Base-by-base conservation (phyloP, 169 alveolate species). In the Eimeria necatrix region DNA sequence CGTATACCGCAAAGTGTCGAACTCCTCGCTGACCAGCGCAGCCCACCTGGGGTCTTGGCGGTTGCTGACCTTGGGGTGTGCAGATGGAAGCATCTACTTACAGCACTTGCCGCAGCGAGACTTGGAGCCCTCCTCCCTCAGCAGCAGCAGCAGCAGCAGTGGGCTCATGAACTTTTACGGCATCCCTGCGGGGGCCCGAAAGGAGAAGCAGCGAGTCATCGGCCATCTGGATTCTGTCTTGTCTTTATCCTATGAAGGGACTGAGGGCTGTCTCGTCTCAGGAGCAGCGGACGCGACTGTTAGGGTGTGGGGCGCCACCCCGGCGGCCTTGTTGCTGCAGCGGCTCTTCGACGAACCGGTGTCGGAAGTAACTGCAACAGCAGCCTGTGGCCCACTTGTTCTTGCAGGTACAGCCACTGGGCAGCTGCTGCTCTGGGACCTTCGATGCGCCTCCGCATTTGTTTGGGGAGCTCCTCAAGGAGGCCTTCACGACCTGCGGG, bases 221-320 rank as follows among this genome's bases (percentile, higher is more conserved):
- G 60, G 89, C 24, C 96, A 94, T 4, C 24, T 73, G 32, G 96
- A 94, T 51, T 81, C 91, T 61, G 96, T 94, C 6, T 41, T 80
- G 68, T 22, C 91, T 12, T 78, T 94, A 9, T 48, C 46, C 74
- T 94, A 64, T 61, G 73, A 94, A 26, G 46, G 71, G 0, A 9
- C 22, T 32, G 87, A 68, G 24, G 53, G 53, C 14, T 46, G 10
- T 12, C 87, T 94, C 22, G 89, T 87, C 41, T 94, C 96, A 1
- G 94, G 94, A 48, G 90, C 94, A 10, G 80, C 94, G 10, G 96
- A 94, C 76, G 93, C 87, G 18, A 94, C 96, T 12, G 96, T 94
- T 14, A 93, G 94, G 59, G 95, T 94, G 14, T 94, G 96, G 96
- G 52, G 52, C 24, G 68, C 61, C 16, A n/a, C 83, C 0, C 84